Base-by-base conservation (phyloP, 2,329 filamentous ascomycete genomes). In the Alternaria arborescens region DNA sequence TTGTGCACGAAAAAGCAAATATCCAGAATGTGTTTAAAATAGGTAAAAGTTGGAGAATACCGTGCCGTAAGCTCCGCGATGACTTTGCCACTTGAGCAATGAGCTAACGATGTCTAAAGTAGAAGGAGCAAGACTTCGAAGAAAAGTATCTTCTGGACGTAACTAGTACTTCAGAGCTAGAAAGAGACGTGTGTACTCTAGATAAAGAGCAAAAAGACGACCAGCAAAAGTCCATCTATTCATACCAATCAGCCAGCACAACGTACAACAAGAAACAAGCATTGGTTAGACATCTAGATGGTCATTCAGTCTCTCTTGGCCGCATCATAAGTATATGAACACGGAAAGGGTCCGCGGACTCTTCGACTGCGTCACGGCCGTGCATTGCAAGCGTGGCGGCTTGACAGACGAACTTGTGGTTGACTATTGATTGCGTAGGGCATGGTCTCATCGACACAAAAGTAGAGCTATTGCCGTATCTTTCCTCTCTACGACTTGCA, bases 341-440 rank as follows among this genome's bases (percentile, higher is more conserved):
- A n/a, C 18, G 46, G 7, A 53, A 42, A n/a, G 22, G 42, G 32
- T 44, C 52, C 52, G 57, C 57, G 52, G 57, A 51, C 36, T 50
- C 28, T 8, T 24, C 11, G 11, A 24, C 36, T 56, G 44, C 57
- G 52, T 60, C 52, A 60, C 46, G 46, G 48, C 30, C 32, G 44
- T 54, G 38, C 38, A 51, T 38, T 8, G 24, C 38, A 50, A 51
- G 40, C 44, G 52, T 55, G 32, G 20, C 20, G 46, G 32, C 46
- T 38, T 38, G 46, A 24, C 24, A 20, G 11, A 2, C 18, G 14
- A 24, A 26, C 20, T 50, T 24, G 46, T 38, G 32, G 20, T 18
- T 26, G 20, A 50, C 32, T 38, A n/a, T 48, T 16, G 14, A 30
- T 30, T 30, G 28, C 5, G 46, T 50, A 38, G 20, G 32, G 46